phyloP scores from a whole-genome alignment of 306 rosid genomes.

The Notholithocarpus densiflorus region DNA sequence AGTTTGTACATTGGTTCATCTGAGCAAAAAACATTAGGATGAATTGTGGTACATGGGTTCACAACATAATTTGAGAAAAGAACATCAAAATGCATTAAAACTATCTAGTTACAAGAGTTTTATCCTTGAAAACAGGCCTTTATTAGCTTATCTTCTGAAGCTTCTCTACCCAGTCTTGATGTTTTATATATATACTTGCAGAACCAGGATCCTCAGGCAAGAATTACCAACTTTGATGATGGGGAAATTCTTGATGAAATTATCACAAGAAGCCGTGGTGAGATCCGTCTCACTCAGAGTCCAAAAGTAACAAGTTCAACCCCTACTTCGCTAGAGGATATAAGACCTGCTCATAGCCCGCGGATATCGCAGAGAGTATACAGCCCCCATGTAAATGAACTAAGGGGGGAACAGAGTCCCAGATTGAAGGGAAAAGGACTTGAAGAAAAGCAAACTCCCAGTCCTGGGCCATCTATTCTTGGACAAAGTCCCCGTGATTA shows the following conservation, averaged over 20 bases:
- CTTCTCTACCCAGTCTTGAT: slow-evolving; percentile 15
- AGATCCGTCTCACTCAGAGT: slow-evolving; percentile 67
- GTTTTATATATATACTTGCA: background rate
- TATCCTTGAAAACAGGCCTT: background rate
- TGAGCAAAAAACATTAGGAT: background rate
- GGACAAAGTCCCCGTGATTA: slow-evolving; percentile 37
- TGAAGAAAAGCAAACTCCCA: slow-evolving; percentile 36
- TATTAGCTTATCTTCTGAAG: background rate
- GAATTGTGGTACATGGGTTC: background rate
- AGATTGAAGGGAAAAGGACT: slow-evolving; percentile 29
- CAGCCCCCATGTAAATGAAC: slow-evolving; percentile 55
- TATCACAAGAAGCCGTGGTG: slow-evolving; percentile 90
- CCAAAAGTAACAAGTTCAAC: slow-evolving; percentile 73
- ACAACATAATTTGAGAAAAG: too few relatives aligned
- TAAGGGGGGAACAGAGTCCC: slow-evolving; percentile 56
- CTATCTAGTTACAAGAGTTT: too few relatives aligned
- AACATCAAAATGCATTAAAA: too few relatives aligned
- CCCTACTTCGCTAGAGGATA: slow-evolving; percentile 50
- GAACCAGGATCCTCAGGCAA: slow-evolving; percentile 54
- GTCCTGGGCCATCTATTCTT: slow-evolving; percentile 48
- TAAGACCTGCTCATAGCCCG: slow-evolving; percentile 54
- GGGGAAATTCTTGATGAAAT: slow-evolving; percentile 87
- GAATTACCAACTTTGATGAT: slow-evolving; percentile 42
- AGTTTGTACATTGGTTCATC: background rate
- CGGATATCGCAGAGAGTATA: slow-evolving; percentile 27